Percentiles rank a stretch among this genome's conserved stretches.
These are phyloP conservation scores for Ligustrum vulgare DNA, from an alignment of 257 asterid species.

Conservation along the genomic window DNA sequence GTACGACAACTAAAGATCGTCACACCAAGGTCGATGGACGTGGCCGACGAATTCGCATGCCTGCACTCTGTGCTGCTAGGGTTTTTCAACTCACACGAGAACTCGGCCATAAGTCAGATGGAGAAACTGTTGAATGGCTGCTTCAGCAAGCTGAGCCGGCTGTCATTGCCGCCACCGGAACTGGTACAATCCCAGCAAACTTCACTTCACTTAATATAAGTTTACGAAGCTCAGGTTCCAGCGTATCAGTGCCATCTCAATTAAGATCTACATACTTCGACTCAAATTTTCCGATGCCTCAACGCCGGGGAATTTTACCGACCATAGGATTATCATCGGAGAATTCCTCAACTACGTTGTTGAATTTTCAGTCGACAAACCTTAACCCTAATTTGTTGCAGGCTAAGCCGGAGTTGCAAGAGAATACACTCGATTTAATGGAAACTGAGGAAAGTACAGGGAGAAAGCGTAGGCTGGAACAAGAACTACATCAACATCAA, in stretches of 20 bases:
- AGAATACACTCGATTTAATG: slow-evolving; percentile 31
- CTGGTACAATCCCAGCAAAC: slow-evolving; percentile 60
- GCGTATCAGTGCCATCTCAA: slow-evolving; percentile 55
- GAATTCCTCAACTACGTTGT: slow-evolving; percentile 31
- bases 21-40: slow-evolving; percentile 62
- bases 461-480: slow-evolving; percentile 34
- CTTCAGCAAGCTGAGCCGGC: slow-evolving; percentile 60
- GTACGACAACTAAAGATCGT: slow-evolving; percentile 50
- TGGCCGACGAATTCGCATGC: slow-evolving; percentile 57
- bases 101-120: slow-evolving; percentile 55
- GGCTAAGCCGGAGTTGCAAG: slow-evolving; percentile 40
- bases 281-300: slow-evolving; percentile 41
- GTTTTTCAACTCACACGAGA: slow-evolving; percentile 57
- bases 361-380: slow-evolving; percentile 39
- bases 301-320: slow-evolving; percentile 37
- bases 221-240: slow-evolving; percentile 50
- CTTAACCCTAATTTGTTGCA: slow-evolving; percentile 34
- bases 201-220: slow-evolving; percentile 50
- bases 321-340: slow-evolving; percentile 44
- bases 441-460: slow-evolving; percentile 35
- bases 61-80: slow-evolving; percentile 58
- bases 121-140: slow-evolving; percentile 53
- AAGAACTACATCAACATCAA: slow-evolving; percentile 28
- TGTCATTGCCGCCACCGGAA: slow-evolving; percentile 55
- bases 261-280: slow-evolving; percentile 40